These are phyloP conservation scores for Colletotrichum sp. DNA, from an alignment of 2,329 filamentous ascomycete species.

Conservation along the genomic window DNA sequence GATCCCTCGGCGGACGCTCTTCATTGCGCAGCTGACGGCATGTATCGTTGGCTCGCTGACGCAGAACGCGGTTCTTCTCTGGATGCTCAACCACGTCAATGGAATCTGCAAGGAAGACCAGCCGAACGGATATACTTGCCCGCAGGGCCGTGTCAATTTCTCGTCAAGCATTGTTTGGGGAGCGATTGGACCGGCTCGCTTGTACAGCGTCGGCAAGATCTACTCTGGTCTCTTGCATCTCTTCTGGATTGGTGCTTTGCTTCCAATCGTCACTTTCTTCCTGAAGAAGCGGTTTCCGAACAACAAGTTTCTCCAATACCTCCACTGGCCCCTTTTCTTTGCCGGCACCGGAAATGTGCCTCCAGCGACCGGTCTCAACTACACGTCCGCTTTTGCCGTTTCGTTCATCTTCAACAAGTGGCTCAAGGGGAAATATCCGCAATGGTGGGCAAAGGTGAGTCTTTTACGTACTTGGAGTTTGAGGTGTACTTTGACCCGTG, in stretches of 20 bases:
- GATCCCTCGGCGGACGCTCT: slow-evolving; percentile 61
- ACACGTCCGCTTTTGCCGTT: slow-evolving; percentile 2
- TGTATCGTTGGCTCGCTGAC: slow-evolving; percentile 53
- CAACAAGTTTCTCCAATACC: background rate
- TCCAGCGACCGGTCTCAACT: slow-evolving; percentile 13
- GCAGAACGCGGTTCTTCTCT: slow-evolving; percentile 38
- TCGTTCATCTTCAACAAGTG: slow-evolving; percentile 16
- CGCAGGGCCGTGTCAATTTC: slow-evolving; percentile 52
- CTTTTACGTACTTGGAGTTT: fast-evolving
- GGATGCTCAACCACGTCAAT: slow-evolving; percentile 38
- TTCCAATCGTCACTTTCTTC: slow-evolving; percentile 12
- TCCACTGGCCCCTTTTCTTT: slow-evolving; percentile 17
- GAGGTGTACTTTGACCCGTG: background rate
- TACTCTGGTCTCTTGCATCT: slow-evolving; percentile 54
- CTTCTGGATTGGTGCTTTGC: slow-evolving; percentile 49
- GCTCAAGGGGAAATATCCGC: slow-evolving; percentile 13
- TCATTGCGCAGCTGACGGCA: slow-evolving; percentile 66
- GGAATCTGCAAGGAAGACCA: slow-evolving; percentile 45
- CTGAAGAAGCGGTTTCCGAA: background rate
- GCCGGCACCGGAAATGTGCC: slow-evolving; percentile 14
- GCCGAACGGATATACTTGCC: slow-evolving; percentile 52
- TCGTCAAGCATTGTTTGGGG: slow-evolving; percentile 56
- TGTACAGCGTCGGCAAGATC: slow-evolving; percentile 51
- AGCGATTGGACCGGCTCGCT: slow-evolving; percentile 52
- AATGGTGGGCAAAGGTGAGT: slow-evolving; percentile 15